Evolutionary conservation across 2,329 filamentous ascomycete species (phyloP).

Genomic region (Hypoxylon sp.): DNA sequence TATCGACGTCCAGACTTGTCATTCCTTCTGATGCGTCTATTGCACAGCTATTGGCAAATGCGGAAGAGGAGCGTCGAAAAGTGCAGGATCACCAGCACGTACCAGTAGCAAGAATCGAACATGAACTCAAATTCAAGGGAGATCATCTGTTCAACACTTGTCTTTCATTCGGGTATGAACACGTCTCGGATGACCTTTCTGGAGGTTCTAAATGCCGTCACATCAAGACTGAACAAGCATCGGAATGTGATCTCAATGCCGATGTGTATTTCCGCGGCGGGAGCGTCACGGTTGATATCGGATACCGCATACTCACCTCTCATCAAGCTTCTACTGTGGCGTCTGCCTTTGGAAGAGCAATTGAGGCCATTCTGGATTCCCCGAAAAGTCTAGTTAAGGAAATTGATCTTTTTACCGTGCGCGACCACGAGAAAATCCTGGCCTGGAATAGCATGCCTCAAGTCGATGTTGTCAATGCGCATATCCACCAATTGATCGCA

Average conservation of each 20-base stretch:
- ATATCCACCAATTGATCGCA: slow-evolving; percentile 63
- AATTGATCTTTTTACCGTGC: slow-evolving; percentile 68
- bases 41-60: slow-evolving; percentile 48
- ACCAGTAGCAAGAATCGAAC: slow-evolving; percentile 63
- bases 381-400: slow-evolving; percentile 61
- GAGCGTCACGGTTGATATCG: slow-evolving; percentile 61
- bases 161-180: slow-evolving; percentile 63
- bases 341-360: slow-evolving; percentile 67
- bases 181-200: slow-evolving; percentile 41
- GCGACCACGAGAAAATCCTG: slow-evolving; percentile 68
- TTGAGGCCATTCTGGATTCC: slow-evolving; percentile 62
- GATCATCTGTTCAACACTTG: slow-evolving; percentile 66
- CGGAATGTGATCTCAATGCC: slow-evolving; percentile 64
- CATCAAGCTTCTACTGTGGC: slow-evolving; percentile 64
- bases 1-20: slow-evolving; percentile 48
- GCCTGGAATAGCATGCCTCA: slow-evolving; percentile 65
- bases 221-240: slow-evolving; percentile 59
- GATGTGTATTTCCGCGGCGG: slow-evolving; percentile 61
- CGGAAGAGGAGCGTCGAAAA: slow-evolving; percentile 47
- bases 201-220: slow-evolving; percentile 56
- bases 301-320: slow-evolving; percentile 60
- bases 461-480: slow-evolving; percentile 58
- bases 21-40: slow-evolving; percentile 44
- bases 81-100: slow-evolving; percentile 61
- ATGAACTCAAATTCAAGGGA: slow-evolving; percentile 61